Evolutionary conservation across 306 rosid genomes (phyloP).

Genomic region (Trifolium subterraneum): DNA sequence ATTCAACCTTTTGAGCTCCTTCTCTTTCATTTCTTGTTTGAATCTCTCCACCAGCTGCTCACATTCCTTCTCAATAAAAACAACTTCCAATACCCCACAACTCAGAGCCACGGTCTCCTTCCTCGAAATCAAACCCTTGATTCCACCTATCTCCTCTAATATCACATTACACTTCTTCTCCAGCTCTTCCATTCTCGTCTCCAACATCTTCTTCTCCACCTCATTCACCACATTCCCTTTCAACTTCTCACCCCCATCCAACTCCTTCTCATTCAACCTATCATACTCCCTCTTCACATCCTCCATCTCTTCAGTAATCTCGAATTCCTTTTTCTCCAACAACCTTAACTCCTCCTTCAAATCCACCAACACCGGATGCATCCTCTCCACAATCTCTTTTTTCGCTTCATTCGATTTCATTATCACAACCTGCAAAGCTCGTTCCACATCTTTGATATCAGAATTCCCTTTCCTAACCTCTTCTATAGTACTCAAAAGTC

Average conservation of each 20-base stretch:
- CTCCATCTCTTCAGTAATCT: conserved; percentile 52
- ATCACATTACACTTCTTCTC: conserved; percentile 62
- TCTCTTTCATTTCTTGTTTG: conserved; percentile 57
- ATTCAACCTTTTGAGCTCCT: conserved; percentile 55
- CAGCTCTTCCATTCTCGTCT: conserved; percentile 56
- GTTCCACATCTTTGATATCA: conserved; percentile 49
- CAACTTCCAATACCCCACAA: conserved; percentile 76
- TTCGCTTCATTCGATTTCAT: conserved; percentile 60
- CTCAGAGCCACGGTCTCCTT: conserved; percentile 74
- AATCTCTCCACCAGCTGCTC: conserved; percentile 71
- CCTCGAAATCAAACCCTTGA: conserved; percentile 65
- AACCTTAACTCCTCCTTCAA: conserved; percentile 52
- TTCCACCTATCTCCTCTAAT: conserved; percentile 63
- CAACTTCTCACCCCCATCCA: conserved; percentile 45
- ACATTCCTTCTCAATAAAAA: conserved; percentile 85
- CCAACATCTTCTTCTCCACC: conserved; percentile 52
- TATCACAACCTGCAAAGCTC: conserved; percentile 61
- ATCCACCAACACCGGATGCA: conserved; percentile 55
- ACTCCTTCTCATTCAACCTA: conserved; percentile 40
- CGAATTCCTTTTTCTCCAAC: conserved; percentile 51
- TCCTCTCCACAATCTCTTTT: conserved; percentile 52
- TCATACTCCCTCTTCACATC: conserved; percentile 52
- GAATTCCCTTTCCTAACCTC: conserved; percentile 63
- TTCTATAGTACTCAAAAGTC: conserved; percentile 57
- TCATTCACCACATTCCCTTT: conserved; percentile 38